Percentiles rank a stretch among this genome's conserved stretches.
phyloP scores from a whole-genome alignment of 768 basidiomycete genomes.

The Hebeloma cylindrosporum region DNA sequence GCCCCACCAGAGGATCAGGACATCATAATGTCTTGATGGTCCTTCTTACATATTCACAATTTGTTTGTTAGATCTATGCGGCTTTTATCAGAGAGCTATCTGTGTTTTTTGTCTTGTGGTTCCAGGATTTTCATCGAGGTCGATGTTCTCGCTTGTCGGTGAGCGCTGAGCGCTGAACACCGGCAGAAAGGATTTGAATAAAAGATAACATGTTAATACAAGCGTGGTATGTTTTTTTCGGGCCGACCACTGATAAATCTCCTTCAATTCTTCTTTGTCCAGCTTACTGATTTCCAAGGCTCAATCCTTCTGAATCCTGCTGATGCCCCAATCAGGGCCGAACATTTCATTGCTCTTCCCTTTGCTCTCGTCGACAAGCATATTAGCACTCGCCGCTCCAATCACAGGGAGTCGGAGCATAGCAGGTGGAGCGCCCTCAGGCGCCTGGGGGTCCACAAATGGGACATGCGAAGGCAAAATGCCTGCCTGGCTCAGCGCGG shows the following conservation, averaged over 20 bases:
- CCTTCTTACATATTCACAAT: background rate
- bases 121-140: no score
- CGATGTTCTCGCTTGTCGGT: no score
- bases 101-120: no score
- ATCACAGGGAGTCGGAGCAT: conserved; percentile 37
- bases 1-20: conserved; percentile 65
- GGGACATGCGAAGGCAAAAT: conserved; percentile 36
- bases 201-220: no score
- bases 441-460: conserved; percentile 22
- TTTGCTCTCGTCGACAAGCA: conserved; percentile 36
- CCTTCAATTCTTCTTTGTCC: background rate
- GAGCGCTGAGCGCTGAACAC: no score
- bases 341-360: conserved; percentile 42
- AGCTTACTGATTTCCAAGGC: background rate
- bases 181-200: no score
- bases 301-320: background rate
- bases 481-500: conserved; percentile 36
- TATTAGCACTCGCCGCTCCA: conserved; percentile 36
- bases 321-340: conserved; percentile 30
- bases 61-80: no score
- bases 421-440: background rate
- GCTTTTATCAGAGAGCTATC: no score
- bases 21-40: conserved; percentile 55
- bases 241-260: background rate
- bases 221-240: no score